Base-by-base conservation (phyloP, 2,329 filamentous ascomycete genomes). In the Conoideocrella luteorostrata region DNA sequence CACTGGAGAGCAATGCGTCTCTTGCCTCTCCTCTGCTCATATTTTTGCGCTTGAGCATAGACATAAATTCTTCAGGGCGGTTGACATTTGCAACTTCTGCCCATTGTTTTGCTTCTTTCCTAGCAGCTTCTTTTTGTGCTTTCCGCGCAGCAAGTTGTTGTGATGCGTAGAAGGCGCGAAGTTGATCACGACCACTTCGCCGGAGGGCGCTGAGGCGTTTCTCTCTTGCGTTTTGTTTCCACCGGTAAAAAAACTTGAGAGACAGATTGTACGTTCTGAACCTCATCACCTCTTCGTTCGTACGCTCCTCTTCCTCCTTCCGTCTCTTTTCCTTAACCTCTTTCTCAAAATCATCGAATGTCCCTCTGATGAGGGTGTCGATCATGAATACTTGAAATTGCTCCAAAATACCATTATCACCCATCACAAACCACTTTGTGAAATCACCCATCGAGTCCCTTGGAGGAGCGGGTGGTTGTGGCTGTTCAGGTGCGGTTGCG, bases 191-290 rank as follows among this genome's bases (percentile, higher is more conserved):
- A 17, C 72, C 75, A 32, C 70, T 66, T 24, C 66, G 67, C 7
- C 77, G 72, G 18, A 78, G 67, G n/a, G 66, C 65, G 44, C 70
- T 67, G 13, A 75, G 65, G 3, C 71, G 67, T 15, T 66, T 68
- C 36, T 70, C 65, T 11, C 75, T 67, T 7, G 71, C 73, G 30
- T 61, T 67, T 12, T 71, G 57, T 39, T 69, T 72, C 77, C 77
- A 81, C 15, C 65, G 64, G 51, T 79, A 78, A 47, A 80, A 78
- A 56, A 67, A 80, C 38, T 71, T 77, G 46, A 78, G 61, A 11
- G 64, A 61, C 23, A 80, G 62, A 43, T 66, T 77, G 53, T 75
- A 71, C 4, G 51, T 53, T 29, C 72, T 67, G 50, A 74, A 77
- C n/a, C 64, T 58, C 13, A 66, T 62, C 12, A 75, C 75, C 42